phyloP scores from a whole-genome alignment of 148 eudicot species.

The Rhododendron henanense region DNA sequence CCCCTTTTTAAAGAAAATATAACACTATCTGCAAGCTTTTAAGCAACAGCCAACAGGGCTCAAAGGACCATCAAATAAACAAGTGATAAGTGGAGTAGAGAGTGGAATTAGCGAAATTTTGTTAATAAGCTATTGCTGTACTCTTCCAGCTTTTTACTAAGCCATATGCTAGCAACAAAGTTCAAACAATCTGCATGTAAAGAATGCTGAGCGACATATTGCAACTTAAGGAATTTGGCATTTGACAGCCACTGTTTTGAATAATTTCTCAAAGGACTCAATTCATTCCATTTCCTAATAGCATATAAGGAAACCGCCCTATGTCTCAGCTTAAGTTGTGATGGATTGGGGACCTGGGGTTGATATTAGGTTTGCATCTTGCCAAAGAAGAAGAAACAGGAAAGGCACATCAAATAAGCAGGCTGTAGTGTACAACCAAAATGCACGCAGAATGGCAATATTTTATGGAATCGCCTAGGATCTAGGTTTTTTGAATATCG shows the following conservation, averaged over 20 bases:
- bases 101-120: neutral
- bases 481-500: neutral
- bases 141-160: neutral
- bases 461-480: neutral
- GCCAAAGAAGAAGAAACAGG: neutral
- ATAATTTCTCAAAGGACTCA: neutral
- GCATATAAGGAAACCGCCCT: neutral
- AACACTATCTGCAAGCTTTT: neutral
- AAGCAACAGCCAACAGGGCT: conserved; percentile 5
- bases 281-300: neutral
- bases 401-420: neutral
- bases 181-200: neutral
- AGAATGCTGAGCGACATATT: neutral
- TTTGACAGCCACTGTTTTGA: neutral
- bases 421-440: neutral
- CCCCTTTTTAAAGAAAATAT: neutral
- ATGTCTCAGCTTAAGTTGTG: neutral
- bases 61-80: neutral
- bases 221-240: neutral
- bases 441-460: neutral
- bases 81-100: neutral
- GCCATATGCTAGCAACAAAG: neutral
- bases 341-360: conserved; percentile 1
- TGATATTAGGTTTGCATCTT: neutral
- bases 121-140: neutral